Evolutionary conservation across 371 early-diverging fungal species (phyloP), one percentile per base, ranked within the genome.

Genomic region (Lichtheimia hyalospora): DNA sequence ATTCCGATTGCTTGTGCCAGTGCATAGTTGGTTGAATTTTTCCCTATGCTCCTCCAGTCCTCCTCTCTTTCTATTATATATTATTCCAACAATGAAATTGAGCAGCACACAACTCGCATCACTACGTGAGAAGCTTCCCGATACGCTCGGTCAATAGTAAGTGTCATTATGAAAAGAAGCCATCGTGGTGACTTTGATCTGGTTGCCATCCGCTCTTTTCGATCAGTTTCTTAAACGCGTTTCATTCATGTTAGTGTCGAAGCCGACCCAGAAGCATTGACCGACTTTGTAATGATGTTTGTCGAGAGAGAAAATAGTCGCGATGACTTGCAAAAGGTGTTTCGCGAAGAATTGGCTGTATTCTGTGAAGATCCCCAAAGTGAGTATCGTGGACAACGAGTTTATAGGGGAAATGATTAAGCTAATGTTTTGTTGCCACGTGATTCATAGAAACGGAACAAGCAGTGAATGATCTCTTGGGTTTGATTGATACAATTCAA

Each of bases 281-380:
- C 89, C 13, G 90, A 92, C 50, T 92, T 90, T 67, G 81, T 91
- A 27, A 66, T 92, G 25, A 89, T 90, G 5, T 74, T 92, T 18
- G 65, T 92, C 20, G 77, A 81, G 53, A 85, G 86, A 54, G 90
- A 90, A 61, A 75, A 82, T 53, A 42, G 76, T 10, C 60, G 58
- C 20, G 61, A 63, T 10, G 74, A 75, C 39, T 64, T 76, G 27
- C 63, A 60, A 57, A 53, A 63, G 1, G 54, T 66, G 4, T 73
- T 68, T 41, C 49, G 67, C 13, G 61, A 69, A 41, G 77, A 83
- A 39, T 66, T 83, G 6, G 71, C 67, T 16, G 75, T 78, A 39
- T 83, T 83, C 62, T 55, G 80, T 34, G 71, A 67, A 57, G 70
- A 82, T 59, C 74, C 46, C n/a, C 15, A 5, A 46, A 21, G 18